Conservation (phyloP, 2,329 filamentous ascomycete genomes). For the Arthrobotrys megalospora region DNA sequence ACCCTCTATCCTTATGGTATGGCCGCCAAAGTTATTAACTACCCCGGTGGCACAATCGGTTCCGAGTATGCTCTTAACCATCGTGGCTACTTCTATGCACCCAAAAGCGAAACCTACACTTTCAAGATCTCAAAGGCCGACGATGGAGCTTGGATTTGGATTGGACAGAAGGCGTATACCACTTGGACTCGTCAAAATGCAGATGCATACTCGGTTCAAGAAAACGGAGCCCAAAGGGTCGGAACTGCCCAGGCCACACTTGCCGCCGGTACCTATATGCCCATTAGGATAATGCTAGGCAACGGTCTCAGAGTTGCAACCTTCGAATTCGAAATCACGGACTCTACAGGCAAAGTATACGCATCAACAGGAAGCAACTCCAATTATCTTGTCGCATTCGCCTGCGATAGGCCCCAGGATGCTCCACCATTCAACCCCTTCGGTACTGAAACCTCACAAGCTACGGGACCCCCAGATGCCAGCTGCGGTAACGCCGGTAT, state of each 20-base stretch:
- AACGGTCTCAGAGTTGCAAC: not conserved
- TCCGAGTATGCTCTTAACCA: constrained; percentile 22
- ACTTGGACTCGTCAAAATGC: constrained; percentile 13
- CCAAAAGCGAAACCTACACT: constrained; percentile 18
- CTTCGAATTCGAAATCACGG: constrained; percentile 20
- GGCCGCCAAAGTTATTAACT: not conserved
- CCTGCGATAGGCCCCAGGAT: not conserved
- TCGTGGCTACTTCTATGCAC: constrained; percentile 48
- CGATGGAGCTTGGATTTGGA: constrained; percentile 29
- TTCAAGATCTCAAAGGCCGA: constrained; percentile 3
- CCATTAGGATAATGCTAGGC: constrained; percentile 20
- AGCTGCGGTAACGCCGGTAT: constrained; percentile 24
- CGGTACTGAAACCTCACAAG: not conserved
- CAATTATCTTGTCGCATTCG: constrained; percentile 13
- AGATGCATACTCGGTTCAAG: not conserved
- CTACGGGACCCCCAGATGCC: not conserved
- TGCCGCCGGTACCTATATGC: constrained; percentile 19
- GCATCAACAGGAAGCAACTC: not conserved
- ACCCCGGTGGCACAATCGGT: not conserved
- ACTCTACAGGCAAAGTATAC: not conserved
- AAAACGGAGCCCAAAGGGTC: not conserved
- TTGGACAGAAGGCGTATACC: constrained; percentile 10
- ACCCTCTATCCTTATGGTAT: constrained; percentile 22
- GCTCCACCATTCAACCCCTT: constrained; percentile 26
- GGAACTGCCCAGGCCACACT: not conserved